Evolutionary conservation across 2,329 filamentous ascomycete genomes (phyloP), one percentile per base, ranked within the genome.

Genomic region (Beauveria rudraprayagi): DNA sequence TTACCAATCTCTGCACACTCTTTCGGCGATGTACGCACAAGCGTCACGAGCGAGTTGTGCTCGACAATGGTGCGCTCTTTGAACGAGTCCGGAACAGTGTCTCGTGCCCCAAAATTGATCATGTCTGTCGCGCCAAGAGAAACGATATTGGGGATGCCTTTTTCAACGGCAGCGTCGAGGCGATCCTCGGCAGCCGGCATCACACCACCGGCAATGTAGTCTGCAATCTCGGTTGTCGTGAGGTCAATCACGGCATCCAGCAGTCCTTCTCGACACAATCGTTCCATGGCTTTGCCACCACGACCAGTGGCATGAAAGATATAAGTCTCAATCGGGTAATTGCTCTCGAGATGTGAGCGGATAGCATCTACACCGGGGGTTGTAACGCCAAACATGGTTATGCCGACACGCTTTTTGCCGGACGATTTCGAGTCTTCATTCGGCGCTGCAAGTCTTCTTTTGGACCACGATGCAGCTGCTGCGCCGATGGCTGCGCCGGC

Each of bases 381-480:
- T 0, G 88, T 91, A 7, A 90, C 86, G 2, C 88, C 87, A 67
- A 90, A 90, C 87, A 90, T 90, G 2, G 87, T 89, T 26, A 90
- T 80, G 0, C 80, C 87, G 7, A 90, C 75, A 0, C 80, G 74
- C 60, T 78, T 80, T 66, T 77, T 78, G 19, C n/a, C n/a, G 9
- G 64, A 56, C 2, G 60, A 43, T 2, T 40, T 48, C 26, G 63
- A 41, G 24, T 8, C 11, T 16, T 28, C 9, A 3, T 41, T 17
- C 9, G 34, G 3, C 9, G 22, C 30, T 3, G 47, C 11, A 4
- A 10, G 22, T 14, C 26, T 16, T 62, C 58, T 54, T 24, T n/a
- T 40, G 34, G 16, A 8, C 41, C 83, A 84, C 0, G 77, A 72
- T 1, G 64, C 62, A 0, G 83, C 81, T 78, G 88, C 87, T 0